phyloP scores from a whole-genome alignment of 306 rosid species.

The Castanea sativa region DNA sequence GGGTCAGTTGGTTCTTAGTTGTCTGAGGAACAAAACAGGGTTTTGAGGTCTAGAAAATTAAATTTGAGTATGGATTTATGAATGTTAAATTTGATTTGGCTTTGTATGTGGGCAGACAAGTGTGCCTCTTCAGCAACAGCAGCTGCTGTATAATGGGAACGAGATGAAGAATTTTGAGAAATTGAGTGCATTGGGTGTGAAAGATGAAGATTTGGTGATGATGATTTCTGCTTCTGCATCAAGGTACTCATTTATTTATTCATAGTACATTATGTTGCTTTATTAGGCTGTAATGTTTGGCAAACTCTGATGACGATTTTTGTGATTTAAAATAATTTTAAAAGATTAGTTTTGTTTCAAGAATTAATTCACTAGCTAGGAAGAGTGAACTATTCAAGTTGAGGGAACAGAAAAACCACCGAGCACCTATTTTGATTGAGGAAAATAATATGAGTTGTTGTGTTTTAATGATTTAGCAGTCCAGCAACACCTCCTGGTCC shows the following conservation, averaged over 20 bases:
- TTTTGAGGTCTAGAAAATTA: too few species aligned
- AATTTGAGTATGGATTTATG: constrained; percentile 9
- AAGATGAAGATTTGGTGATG: constrained; percentile 88
- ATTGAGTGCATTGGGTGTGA: constrained; percentile 77
- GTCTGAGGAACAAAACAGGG: too few species aligned
- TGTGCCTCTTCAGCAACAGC: constrained; percentile 83
- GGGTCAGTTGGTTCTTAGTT: not conserved
- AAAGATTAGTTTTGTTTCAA: too few species aligned
- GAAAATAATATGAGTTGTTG: too few species aligned
- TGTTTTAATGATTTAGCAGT: not conserved
- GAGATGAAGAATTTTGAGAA: constrained; percentile 73
- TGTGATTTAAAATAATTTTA: not conserved
- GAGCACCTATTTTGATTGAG: too few species aligned
- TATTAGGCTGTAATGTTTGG: constrained; percentile 6
- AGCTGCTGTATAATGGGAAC: constrained; percentile 76
- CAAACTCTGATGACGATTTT: not conserved
- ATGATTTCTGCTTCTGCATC: constrained; percentile 60
- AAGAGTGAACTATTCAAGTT: too few species aligned
- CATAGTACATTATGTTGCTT: constrained; percentile 2
- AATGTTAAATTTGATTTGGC: constrained; percentile 25
- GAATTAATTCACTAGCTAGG: too few species aligned
- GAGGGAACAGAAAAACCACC: too few species aligned
- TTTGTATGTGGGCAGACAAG: constrained; percentile 51
- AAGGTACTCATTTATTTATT: constrained; percentile 38
- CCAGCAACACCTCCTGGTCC: not conserved